Base-by-base conservation (phyloP, 495 filamentous ascomycete species). In the Penicillium bialowiezense region DNA sequence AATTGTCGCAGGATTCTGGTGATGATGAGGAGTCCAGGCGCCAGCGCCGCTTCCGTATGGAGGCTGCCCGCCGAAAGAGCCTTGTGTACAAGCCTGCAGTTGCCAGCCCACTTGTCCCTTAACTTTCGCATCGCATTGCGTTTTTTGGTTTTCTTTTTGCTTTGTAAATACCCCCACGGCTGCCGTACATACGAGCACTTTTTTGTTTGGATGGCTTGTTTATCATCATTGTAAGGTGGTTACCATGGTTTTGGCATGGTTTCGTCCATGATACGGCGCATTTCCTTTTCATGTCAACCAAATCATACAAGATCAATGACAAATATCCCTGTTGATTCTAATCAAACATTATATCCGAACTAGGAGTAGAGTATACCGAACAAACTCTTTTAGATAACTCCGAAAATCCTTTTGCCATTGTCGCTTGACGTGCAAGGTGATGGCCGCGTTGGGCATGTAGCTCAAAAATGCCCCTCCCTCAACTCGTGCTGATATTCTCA, bases 31-130 rank as follows among this genome's bases (percentile, higher is more conserved):
- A 70, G 38, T 47, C 60, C 23, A 56, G 72, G 48, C 55, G 74
- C 37, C 71, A 78, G 19, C 67, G 91, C 12, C 72, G 84, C 50
- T 74, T 82, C 67, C 77, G 84, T 38, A 66, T 95, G 48, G 80
- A 89, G 71, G 80, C 84, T 31, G 89, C 88, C 0, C 71, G 88
- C 41, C 75, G 90, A 34, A 91, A 91, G 79, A 95, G 87, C 59
- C 63, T 90, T 68, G 88, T 90, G 55, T 91, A 83, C 69, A 86
- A 87, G 35, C 90, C 89, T 5, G 83, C 84, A 61, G 69, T 91
- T 39, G 84, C 80, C 9, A 96, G 90, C 64, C 90, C 88, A 2
- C 70, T 96, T 39, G 55, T 26, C 18, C 44, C 38, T 32, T 63
- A 41, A 62, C 39, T 39, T 19, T 23, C 40, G 40, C 13, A 37